A percentile compares a stretch with the other conserved stretches of the same genome.
Evolutionary conservation across 495 filamentous ascomycete species (phyloP).

Genomic region (Aspergillus sparsus): DNA sequence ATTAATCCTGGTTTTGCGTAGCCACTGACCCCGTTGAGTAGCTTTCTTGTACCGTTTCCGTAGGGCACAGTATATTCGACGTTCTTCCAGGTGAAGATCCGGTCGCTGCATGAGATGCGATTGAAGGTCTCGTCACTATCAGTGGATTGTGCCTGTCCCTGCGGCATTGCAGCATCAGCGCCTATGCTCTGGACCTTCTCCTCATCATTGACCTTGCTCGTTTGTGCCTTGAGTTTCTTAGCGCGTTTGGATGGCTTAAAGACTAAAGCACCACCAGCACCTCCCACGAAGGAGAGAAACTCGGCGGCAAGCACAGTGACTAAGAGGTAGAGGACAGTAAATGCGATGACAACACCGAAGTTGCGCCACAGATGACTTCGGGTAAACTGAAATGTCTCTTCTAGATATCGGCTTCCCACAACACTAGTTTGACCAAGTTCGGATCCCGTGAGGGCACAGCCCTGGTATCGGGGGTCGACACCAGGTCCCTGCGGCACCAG

Average conservation of each 20-base stretch:
- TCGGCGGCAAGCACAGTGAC: constrained; percentile 65
- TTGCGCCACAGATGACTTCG: constrained; percentile 76
- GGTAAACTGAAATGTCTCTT: constrained; percentile 57
- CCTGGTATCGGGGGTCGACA: constrained; percentile 53
- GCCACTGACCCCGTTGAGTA: constrained; percentile 72
- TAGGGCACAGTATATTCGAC: constrained; percentile 74
- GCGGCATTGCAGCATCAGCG: constrained; percentile 45
- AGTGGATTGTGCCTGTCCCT: constrained; percentile 44
- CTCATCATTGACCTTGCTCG: constrained; percentile 44
- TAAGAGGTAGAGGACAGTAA: constrained; percentile 66
- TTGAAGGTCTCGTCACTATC: constrained; percentile 48
- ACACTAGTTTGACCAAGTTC: constrained; percentile 46
- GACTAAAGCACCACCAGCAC: constrained; percentile 60
- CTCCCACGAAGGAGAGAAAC: constrained; percentile 51
- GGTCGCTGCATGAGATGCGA: constrained; percentile 60
- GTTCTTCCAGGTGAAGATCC: constrained; percentile 74
- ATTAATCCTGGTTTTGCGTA: constrained; percentile 80
- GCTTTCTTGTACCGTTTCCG: constrained; percentile 64
- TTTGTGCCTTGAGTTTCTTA: constrained; percentile 52
- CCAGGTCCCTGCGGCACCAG: constrained; percentile 59
- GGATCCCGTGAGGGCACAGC: constrained; percentile 63
- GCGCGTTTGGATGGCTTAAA: constrained; percentile 67
- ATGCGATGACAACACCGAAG: constrained; percentile 73
- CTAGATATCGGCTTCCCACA: constrained; percentile 61
- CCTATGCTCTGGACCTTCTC: constrained; percentile 41